A percentile compares a stretch with the other conserved stretches of the same genome.
These are phyloP conservation scores for Kitagawia praeruptora DNA, from an alignment of 129 eudicot genomes.

Conservation along the genomic window DNA sequence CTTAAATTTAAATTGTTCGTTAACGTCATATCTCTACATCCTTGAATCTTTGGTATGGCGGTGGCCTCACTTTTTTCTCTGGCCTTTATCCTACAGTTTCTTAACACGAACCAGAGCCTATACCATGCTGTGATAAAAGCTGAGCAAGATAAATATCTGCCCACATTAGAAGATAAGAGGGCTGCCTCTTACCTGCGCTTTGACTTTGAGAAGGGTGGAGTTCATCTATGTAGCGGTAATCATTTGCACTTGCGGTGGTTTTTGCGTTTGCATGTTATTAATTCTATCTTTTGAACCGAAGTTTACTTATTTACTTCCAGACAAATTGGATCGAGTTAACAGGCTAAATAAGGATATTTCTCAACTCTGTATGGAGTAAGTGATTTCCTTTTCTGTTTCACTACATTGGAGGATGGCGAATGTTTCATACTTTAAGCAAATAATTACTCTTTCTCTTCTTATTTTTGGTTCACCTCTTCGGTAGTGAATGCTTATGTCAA, in stretches of 20 bases:
- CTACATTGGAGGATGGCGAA: background rate
- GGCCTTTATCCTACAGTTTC: slow-evolving; percentile 39
- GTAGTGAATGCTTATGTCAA: background rate
- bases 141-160: slow-evolving; percentile 46
- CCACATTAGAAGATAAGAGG: slow-evolving; percentile 59
- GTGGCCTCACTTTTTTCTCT: slow-evolving; percentile 8
- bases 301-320: slow-evolving; percentile 31
- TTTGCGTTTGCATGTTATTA: background rate
- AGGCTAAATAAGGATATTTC: slow-evolving; percentile 60
- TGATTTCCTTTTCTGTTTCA: slow-evolving; percentile 14
- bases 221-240: slow-evolving; percentile 71
- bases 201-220: slow-evolving; percentile 98
- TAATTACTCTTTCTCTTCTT: background rate
- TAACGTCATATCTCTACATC: background rate
- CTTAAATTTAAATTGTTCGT: background rate
- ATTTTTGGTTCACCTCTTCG: background rate
- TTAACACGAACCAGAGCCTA: slow-evolving; percentile 62
- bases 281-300: background rate
- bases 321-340: slow-evolving; percentile 64
- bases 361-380: slow-evolving; percentile 74
- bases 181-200: slow-evolving; percentile 57
- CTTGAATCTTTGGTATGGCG: background rate
- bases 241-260: background rate
- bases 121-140: slow-evolving; percentile 86
- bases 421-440: background rate